Conservation (phyloP, 371 early-diverging fungal species). For the Mucor velutinosus region DNA sequence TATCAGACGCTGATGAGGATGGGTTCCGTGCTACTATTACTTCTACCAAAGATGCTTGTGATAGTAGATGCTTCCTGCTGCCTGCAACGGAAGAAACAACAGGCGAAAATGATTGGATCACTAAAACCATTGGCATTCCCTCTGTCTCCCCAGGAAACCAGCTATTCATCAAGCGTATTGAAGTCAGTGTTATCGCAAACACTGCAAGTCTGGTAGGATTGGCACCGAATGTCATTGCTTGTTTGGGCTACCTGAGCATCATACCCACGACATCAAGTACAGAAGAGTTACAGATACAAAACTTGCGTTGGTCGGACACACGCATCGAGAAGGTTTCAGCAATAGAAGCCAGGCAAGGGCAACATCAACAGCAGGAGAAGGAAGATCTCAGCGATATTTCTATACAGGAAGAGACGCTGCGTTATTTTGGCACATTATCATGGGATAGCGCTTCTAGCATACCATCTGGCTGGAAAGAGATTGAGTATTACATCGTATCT, state of each 20-base stretch:
- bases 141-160: not conserved
- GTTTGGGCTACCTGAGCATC: conserved; percentile 22
- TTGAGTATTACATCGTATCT: conserved; percentile 9
- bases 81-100: conserved; percentile 12
- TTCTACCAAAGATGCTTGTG: not conserved
- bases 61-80: conserved; percentile 9
- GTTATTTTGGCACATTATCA: conserved; percentile 15
- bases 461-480: conserved; percentile 3
- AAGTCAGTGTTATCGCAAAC: conserved; percentile 9
- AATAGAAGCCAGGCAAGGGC: not conserved
- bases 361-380: not conserved
- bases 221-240: conserved; percentile 6
- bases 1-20: not conserved
- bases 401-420: conserved; percentile 3
- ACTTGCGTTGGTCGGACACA: not conserved
- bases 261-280: not conserved
- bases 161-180: conserved; percentile 2
- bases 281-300: not conserved
- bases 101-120: conserved; percentile 16
- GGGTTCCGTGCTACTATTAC: conserved; percentile 4
- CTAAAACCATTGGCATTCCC: conserved; percentile 11
- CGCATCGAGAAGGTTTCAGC: not conserved
- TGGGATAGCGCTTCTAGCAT: not conserved
- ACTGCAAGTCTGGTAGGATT: conserved; percentile 11
- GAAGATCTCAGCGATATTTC: not conserved